phyloP scores from a whole-genome alignment of 164 flowering plant genomes.

The Piper longum region DNA sequence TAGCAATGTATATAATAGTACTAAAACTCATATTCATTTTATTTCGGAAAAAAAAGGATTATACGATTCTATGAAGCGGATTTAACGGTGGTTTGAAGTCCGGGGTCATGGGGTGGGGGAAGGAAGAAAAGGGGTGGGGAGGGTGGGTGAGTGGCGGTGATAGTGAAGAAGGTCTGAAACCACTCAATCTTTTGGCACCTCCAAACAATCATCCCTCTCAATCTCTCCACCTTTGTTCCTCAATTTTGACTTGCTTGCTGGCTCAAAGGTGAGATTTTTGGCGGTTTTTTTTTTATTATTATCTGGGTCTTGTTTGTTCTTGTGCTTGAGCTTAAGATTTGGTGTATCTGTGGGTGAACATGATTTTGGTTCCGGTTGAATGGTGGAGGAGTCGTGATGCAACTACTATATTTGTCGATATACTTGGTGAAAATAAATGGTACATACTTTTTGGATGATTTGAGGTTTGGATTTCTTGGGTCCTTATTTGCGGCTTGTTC shows the following conservation, averaged over 20 bases:
- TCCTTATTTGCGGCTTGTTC: no score
- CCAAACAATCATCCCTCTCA: not conserved
- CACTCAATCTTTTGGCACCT: not conserved
- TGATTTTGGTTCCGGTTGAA: not conserved
- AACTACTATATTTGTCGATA: no score
- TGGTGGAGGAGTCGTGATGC: not conserved
- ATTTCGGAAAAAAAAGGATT: not conserved
- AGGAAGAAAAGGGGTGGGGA: not conserved
- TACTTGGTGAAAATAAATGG: no score
- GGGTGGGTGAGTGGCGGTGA: not conserved
- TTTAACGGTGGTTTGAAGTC: slow-evolving; percentile 1
- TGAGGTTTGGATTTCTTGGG: not conserved
- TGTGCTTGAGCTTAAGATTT: not conserved
- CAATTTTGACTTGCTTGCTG: not conserved
- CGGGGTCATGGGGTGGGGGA: not conserved
- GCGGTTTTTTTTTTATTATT: not conserved
- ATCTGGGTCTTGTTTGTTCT: not conserved
- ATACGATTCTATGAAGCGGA: not conserved
- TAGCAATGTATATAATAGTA: no score
- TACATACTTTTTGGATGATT: no score
- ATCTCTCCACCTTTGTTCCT: not conserved
- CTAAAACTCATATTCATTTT: no score
- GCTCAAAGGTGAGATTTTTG: not conserved
- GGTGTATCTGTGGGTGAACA: no score
- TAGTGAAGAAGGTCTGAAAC: not conserved